Percentiles rank a stretch among this genome's conserved stretches.
Conservation (phyloP, 495 filamentous ascomycete species). For the Jackrogersella multiformis region DNA sequence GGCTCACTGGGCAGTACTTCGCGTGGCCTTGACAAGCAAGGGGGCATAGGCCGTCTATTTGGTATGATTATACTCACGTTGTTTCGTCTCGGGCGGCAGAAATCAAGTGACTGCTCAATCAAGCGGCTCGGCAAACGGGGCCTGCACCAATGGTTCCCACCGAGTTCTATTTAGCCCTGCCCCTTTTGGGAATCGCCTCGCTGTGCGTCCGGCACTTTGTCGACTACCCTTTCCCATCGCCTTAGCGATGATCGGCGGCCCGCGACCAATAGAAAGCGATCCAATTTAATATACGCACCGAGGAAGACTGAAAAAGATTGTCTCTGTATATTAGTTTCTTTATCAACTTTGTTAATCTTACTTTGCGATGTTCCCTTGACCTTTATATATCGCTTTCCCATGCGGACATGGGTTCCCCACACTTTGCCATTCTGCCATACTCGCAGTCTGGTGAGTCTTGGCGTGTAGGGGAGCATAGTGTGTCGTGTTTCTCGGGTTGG, state of each 20-base stretch:
- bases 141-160: slow-evolving; percentile 25
- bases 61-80: slow-evolving; percentile 15
- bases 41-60: slow-evolving; percentile 37
- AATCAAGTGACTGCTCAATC: slow-evolving; percentile 41
- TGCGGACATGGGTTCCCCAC: slow-evolving; percentile 39
- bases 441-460: slow-evolving; percentile 33
- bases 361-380: slow-evolving; percentile 4
- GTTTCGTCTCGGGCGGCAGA: slow-evolving; percentile 31
- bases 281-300: slow-evolving; percentile 31
- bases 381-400: slow-evolving; percentile 16
- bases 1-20: not conserved
- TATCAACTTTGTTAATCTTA: slow-evolving; percentile 27
- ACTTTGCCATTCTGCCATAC: slow-evolving; percentile 42
- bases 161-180: slow-evolving; percentile 34
- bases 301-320: slow-evolving; percentile 25
- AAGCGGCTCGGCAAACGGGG: slow-evolving; percentile 31
- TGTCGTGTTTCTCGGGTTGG: slow-evolving; percentile 8
- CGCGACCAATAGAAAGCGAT: slow-evolving; percentile 17
- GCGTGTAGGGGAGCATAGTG: slow-evolving; percentile 23
- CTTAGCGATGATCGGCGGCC: slow-evolving; percentile 35
- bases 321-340: slow-evolving; percentile 24
- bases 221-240: slow-evolving; percentile 44
- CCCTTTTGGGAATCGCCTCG: slow-evolving; percentile 27
- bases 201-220: slow-evolving; percentile 37
- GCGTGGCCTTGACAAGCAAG: slow-evolving; percentile 15